Evolutionary conservation across 495 filamentous ascomycete species (phyloP).

Genomic region (Hyaloscypha hepaticicola): DNA sequence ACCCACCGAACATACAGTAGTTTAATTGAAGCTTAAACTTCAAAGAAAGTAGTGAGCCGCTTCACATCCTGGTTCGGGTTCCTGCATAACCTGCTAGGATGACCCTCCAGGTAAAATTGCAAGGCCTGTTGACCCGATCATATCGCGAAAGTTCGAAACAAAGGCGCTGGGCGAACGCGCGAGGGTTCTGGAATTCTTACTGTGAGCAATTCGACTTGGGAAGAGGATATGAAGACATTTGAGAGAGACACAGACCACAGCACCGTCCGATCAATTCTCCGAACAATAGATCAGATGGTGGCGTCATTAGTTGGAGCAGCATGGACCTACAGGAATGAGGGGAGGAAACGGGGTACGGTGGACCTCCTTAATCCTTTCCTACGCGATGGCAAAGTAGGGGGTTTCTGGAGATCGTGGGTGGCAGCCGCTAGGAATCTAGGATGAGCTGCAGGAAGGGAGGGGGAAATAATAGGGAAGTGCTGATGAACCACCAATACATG

Average conservation of each 20-base stretch:
- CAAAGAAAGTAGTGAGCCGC: neutral
- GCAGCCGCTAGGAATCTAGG: neutral
- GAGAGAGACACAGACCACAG: neutral
- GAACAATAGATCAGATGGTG: neutral
- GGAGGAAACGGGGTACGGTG: no score
- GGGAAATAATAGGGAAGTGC: neutral
- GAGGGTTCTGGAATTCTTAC: neutral
- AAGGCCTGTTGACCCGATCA: neutral
- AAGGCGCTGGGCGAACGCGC: neutral
- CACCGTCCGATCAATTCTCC: neutral
- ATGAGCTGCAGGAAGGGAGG: neutral
- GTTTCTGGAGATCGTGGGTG: neutral
- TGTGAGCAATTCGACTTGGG: neutral
- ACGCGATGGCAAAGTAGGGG: neutral
- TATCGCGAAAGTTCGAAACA: neutral
- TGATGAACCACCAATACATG: neutral
- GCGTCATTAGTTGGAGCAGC: neutral
- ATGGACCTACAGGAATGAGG: neutral
- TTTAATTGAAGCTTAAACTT: neutral
- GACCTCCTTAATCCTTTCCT: neutral
- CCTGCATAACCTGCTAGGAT: slow-evolving; percentile 3
- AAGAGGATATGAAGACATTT: neutral
- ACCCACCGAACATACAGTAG: slow-evolving; percentile 1
- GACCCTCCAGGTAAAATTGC: neutral
- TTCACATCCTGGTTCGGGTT: neutral